Conservation (phyloP, 306 rosid genomes). For the Gastrolobium villosum region DNA sequence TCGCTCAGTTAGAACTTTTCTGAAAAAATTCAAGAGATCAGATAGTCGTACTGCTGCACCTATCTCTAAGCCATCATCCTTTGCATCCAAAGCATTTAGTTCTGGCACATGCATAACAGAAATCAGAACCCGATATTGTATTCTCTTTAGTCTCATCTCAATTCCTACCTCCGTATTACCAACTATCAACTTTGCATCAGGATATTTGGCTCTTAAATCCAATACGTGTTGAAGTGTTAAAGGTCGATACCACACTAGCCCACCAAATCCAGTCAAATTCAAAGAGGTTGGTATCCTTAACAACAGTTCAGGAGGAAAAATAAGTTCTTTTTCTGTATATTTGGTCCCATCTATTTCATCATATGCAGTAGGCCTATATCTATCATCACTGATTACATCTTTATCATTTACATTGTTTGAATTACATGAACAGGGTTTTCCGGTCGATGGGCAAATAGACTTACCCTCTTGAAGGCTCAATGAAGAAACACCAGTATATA, state of each 20-base stretch:
- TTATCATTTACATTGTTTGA: constrained; percentile 55
- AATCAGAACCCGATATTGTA: constrained; percentile 73
- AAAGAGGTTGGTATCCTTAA: constrained; percentile 64
- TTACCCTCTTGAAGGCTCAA: constrained; percentile 59
- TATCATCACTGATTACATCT: constrained; percentile 51
- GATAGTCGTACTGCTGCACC: constrained; percentile 94
- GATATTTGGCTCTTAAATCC: constrained; percentile 76
- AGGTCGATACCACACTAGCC: constrained; percentile 89
- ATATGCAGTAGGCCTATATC: constrained; percentile 62
- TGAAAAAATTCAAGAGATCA: constrained; percentile 68
- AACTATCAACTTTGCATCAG: constrained; percentile 84
- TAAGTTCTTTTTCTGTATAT: constrained; percentile 85
- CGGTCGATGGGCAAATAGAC: constrained; percentile 90
- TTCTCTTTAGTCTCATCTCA: constrained; percentile 86
- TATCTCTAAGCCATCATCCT: constrained; percentile 80
- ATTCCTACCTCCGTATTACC: constrained; percentile 98
- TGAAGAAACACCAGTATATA: constrained; percentile 70
- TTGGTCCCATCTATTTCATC: constrained; percentile 86
- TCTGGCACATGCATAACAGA: constrained; percentile 82
- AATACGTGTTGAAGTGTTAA: constrained; percentile 72
- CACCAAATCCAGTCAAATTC: constrained; percentile 78
- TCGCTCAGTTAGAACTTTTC: constrained; percentile 68
- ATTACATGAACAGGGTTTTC: constrained; percentile 87
- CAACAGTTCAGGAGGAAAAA: constrained; percentile 89
- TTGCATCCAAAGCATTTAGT: constrained; percentile 69